These are phyloP conservation scores for Lagerstroemia speciosa DNA, from an alignment of 345 rosid genomes.

Conservation along the genomic window DNA sequence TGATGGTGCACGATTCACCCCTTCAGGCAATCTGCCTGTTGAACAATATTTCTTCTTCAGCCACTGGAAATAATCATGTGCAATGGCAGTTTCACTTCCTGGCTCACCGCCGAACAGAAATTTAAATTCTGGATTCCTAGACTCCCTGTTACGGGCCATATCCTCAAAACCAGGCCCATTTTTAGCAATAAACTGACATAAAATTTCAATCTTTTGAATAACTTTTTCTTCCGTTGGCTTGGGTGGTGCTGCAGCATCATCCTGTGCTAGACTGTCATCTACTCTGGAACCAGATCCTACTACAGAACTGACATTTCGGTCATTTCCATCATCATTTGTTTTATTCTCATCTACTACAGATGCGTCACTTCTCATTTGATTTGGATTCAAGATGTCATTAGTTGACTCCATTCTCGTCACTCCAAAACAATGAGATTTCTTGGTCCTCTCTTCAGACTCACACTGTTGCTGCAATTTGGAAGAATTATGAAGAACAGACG, in stretches of 20 bases:
- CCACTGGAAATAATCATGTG: constrained; percentile 31
- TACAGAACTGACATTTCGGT: constrained; percentile 6
- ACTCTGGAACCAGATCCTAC: constrained; percentile 16
- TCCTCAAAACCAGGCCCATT: constrained; percentile 35
- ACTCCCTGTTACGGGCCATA: constrained; percentile 20
- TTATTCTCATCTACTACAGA: background rate
- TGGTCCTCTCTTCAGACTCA: background rate
- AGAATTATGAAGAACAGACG: constrained; percentile 11
- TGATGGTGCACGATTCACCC: background rate
- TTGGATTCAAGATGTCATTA: background rate
- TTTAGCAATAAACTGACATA: constrained; percentile 28
- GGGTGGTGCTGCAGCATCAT: constrained; percentile 26
- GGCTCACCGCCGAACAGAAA: constrained; percentile 35
- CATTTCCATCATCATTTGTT: constrained; percentile 12
- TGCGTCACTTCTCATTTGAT: constrained; percentile 3
- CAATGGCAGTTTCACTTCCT: constrained; percentile 32
- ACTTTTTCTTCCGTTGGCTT: constrained; percentile 26
- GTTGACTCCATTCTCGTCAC: background rate
- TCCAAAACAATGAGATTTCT: background rate
- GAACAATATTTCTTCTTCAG: constrained; percentile 23
- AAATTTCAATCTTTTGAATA: constrained; percentile 25
- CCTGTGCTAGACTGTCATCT: constrained; percentile 9
- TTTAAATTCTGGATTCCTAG: constrained; percentile 23
- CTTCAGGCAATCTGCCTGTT: constrained; percentile 14
- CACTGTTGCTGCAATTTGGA: constrained; percentile 14